These are phyloP conservation scores for Passiflora organensis DNA, from an alignment of 345 rosid genomes.

Conservation along the genomic window DNA sequence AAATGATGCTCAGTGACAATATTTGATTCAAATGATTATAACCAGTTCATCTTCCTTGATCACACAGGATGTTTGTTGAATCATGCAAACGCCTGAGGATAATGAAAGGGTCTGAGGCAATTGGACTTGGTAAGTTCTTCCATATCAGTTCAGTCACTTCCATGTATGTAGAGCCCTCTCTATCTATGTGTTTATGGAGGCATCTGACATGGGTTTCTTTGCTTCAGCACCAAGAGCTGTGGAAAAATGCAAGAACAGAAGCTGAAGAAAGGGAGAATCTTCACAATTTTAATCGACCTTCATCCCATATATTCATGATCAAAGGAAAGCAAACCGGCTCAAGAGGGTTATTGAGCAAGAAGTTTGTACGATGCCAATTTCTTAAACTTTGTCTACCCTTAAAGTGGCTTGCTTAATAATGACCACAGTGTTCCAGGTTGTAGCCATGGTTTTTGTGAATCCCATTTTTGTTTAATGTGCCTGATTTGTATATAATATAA, in stretches of 20 bases:
- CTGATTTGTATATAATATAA: background rate
- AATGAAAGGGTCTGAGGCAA: conserved; percentile 31
- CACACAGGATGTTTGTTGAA: conserved; percentile 22
- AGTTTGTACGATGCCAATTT: conserved; percentile 32
- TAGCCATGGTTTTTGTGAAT: background rate
- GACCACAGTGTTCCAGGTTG: conserved; percentile 12
- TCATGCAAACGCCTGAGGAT: conserved; percentile 30
- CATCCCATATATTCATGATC: conserved; percentile 1
- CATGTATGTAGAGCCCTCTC: background rate
- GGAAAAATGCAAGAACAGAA: conserved; percentile 44
- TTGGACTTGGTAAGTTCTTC: conserved; percentile 21
- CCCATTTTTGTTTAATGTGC: conserved; percentile 6
- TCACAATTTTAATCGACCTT: background rate
- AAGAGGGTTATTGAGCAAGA: conserved; percentile 38
- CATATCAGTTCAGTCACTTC: background rate
- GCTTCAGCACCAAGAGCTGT: conserved; percentile 31
- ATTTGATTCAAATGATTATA: background rate
- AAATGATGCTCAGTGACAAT: too few relatives aligned
- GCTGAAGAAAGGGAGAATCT: conserved; percentile 32
- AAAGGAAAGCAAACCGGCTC: conserved; percentile 43
- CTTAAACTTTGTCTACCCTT: conserved; percentile 6
- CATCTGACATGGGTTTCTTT: background rate
- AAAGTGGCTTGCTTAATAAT: conserved; percentile 19
- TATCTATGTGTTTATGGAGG: too few relatives aligned
- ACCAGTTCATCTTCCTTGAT: background rate